Base-by-base conservation (phyloP, 2,329 filamentous ascomycete genomes). In the Tympanopsis confertula region DNA sequence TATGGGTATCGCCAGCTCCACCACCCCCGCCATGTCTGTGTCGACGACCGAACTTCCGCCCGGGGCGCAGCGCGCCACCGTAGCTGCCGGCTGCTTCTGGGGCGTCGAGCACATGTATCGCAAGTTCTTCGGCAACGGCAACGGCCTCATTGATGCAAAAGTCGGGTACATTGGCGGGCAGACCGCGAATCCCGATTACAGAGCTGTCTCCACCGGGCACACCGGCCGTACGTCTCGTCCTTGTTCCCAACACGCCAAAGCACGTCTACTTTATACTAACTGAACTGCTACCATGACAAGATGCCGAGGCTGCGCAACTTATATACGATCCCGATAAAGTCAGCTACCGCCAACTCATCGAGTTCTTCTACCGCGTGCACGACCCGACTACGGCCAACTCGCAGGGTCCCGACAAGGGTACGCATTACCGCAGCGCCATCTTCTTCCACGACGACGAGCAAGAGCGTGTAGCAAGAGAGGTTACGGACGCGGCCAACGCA, bases 301-400 rank as follows among this genome's bases (percentile, higher is more conserved):
- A 98, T 55, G 89, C 91, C 50, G 91, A 98, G 70, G 85, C 86
- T 4, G 74, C 94, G 1, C 83, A 89, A 53, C 70, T 98, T 41
- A 70, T 82, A 53, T 98, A 81, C 61, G 88, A 96, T 61, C 88
- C 91, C 0, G 53, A 66, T 1, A 62, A 81, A 45, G 69, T 96
- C 41, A 73, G 74, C 18, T 98, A 96, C 68, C 68, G 74, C 44
- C 74, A 86, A 47, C 74, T 98, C 43, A 65, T 96, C 52, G 87
- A 94, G 59, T 96, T 94, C 73, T 94, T 98, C 66, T 98, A 94
- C 74, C 74, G 75, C 49, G 94, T 95, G 80, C 91, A 98, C 69
- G 91, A 98, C 61, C 88, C 91, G 20, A 96, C 91, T 1, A 94
- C 88, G 3, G 55, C 66, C 38, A 83, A 96, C 67, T 66, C 73